phyloP scores from a whole-genome alignment of 2,329 filamentous ascomycete genomes.

The Tolypocladium nubicola region DNA sequence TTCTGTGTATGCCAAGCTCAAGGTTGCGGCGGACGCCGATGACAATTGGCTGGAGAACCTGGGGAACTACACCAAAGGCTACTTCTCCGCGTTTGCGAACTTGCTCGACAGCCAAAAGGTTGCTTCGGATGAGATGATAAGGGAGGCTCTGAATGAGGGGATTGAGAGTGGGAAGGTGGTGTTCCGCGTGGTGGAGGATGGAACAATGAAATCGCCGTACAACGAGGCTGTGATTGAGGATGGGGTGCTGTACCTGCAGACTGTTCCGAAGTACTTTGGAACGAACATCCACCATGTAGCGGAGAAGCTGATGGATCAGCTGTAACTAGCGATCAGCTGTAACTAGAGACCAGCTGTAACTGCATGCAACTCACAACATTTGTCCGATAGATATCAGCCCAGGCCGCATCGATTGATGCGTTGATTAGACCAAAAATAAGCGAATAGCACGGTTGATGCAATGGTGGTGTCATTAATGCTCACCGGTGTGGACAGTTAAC shows the following conservation, averaged over 20 bases:
- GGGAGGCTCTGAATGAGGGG: slow-evolving; percentile 36
- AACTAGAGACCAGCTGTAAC: background rate
- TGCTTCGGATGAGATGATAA: slow-evolving; percentile 35
- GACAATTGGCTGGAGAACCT: slow-evolving; percentile 29
- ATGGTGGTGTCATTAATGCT: background rate
- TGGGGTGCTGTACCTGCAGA: slow-evolving; percentile 40
- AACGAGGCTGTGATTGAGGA: slow-evolving; percentile 37
- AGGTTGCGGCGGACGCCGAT: slow-evolving; percentile 16
- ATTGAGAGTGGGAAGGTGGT: slow-evolving; percentile 29
- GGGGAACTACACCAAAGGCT: slow-evolving; percentile 26
- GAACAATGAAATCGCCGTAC: slow-evolving; percentile 26
- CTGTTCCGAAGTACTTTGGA: slow-evolving; percentile 13
- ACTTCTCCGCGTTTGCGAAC: slow-evolving; percentile 33
- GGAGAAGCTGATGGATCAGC: slow-evolving; percentile 18
- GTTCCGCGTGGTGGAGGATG: slow-evolving; percentile 36
- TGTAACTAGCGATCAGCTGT: slow-evolving; percentile 4
- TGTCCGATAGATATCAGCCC: background rate
- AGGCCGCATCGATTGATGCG: background rate
- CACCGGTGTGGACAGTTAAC: background rate
- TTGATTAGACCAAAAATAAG: no score
- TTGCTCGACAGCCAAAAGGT: slow-evolving; percentile 34
- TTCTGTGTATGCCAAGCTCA: slow-evolving; percentile 28
- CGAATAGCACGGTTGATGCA: background rate
- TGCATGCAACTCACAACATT: no score
- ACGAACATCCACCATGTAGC: slow-evolving; percentile 19